Conservation (phyloP, 2,329 filamentous ascomycete genomes). For the Zymoseptoria tritici region DNA sequence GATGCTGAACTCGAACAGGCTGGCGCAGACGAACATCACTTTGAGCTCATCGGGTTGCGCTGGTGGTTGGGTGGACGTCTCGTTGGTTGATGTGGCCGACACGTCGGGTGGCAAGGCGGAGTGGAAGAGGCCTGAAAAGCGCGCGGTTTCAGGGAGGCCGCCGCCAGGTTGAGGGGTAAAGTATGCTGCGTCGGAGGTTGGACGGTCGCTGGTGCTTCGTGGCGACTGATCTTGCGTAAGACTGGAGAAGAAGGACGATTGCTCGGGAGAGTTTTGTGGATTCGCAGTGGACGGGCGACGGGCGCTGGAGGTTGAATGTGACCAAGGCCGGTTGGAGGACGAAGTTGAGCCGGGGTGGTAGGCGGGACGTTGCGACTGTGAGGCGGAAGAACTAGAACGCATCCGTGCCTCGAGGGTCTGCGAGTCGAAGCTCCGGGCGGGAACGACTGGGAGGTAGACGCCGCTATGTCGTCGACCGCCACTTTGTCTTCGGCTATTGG, state of each 20-base stretch:
- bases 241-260: conserved; percentile 13
- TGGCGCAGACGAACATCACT: conserved; percentile 86
- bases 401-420: conserved; percentile 34
- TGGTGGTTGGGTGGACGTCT: conserved; percentile 7
- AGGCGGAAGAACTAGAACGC: conserved; percentile 50
- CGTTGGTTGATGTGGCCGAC: conserved; percentile 2
- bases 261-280: conserved; percentile 4
- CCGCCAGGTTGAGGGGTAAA: conserved; percentile 23
- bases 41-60: conserved; percentile 17
- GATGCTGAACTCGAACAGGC: conserved; percentile 95
- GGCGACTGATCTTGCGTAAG: conserved; percentile 19
- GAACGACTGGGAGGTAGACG: conserved; percentile 45
- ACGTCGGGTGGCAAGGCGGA: conserved; percentile 27
- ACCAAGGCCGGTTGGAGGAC: conserved; percentile 24
- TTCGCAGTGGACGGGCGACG: conserved; percentile 31
- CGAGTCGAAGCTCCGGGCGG: background rate
- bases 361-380: conserved; percentile 33
- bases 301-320: conserved; percentile 42
- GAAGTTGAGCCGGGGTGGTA: conserved; percentile 39
- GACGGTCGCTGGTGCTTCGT: conserved; percentile 16
- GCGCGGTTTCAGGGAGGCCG: conserved; percentile 15
- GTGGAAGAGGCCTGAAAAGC: conserved; percentile 27
- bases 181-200: conserved; percentile 27
- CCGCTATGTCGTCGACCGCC: conserved; percentile 51
- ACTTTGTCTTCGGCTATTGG: conserved; percentile 20